A percentile compares a stretch with the other conserved stretches of the same genome.
phyloP scores from a whole-genome alignment of 345 rosid genomes.

The Sisymbrium irio region DNA sequence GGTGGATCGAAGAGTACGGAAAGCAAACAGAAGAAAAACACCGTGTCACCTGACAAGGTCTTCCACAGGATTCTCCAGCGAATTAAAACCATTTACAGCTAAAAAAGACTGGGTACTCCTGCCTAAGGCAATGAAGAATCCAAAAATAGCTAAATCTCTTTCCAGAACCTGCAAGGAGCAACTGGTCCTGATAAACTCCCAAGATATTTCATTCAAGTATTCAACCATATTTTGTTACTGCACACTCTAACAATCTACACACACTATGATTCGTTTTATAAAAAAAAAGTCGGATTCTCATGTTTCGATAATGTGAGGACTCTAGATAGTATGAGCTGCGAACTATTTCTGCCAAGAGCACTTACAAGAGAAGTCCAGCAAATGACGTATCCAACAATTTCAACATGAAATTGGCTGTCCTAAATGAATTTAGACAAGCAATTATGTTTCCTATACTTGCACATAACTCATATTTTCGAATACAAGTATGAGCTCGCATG shows the following conservation, averaged over 20 bases:
- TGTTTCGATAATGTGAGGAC: not conserved
- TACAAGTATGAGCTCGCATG: not conserved
- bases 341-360: not conserved
- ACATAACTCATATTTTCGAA: not conserved
- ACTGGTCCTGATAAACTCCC: constrained; percentile 2
- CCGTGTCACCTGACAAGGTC: constrained; percentile 67
- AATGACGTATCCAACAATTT: constrained; percentile 1
- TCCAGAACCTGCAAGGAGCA: constrained; percentile 72
- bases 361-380: not conserved
- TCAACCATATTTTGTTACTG: not conserved
- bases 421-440: not conserved
- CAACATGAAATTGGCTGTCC: not conserved
- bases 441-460: not conserved
- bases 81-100: constrained; percentile 72
- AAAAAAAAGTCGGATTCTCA: not conserved
- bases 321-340: not conserved
- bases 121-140: constrained; percentile 94
- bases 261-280: not conserved
- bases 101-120: constrained; percentile 69
- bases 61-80: constrained; percentile 59
- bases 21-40: constrained; percentile 15
- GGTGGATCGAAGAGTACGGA: constrained; percentile 8
- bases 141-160: constrained; percentile 96
- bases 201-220: not conserved
- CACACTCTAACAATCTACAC: not conserved